Evolutionary conservation across 2,329 filamentous ascomycete genomes (phyloP).

Genomic region (Chrysoporthe cubensis): DNA sequence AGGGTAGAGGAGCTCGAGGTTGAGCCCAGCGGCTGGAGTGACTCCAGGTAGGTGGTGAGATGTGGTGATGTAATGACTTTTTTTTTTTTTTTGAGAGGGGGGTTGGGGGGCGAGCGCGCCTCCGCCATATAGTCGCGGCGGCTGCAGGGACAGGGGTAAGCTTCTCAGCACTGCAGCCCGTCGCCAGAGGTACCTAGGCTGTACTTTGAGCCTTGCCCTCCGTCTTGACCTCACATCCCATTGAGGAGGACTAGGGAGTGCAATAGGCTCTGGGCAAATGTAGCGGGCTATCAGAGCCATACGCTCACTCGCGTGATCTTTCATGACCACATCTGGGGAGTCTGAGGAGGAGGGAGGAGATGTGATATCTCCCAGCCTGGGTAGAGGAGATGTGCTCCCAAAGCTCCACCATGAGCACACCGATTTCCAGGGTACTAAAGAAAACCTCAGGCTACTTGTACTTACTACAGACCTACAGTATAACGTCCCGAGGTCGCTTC

Average conservation of each 20-base stretch:
- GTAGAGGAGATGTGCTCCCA: background rate
- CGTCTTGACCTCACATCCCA: background rate
- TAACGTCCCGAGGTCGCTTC: constrained; percentile 8
- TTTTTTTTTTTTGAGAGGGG: too few relatives aligned
- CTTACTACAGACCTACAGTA: background rate
- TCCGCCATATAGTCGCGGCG: background rate
- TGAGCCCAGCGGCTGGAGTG: background rate
- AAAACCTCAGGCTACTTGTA: background rate
- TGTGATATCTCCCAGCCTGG: background rate
- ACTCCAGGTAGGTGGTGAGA: constrained; percentile 11
- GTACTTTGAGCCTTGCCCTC: background rate
- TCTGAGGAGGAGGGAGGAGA: too few relatives aligned
- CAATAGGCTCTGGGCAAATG: background rate
- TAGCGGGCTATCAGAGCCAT: background rate
- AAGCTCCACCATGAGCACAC: background rate
- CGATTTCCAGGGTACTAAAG: background rate
- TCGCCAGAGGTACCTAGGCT: background rate
- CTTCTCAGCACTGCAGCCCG: background rate
- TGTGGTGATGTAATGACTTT: constrained; percentile 15
- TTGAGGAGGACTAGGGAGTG: background rate
- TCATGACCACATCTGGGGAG: too few relatives aligned
- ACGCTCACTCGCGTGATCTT: too few relatives aligned
- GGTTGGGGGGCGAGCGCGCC: too few relatives aligned
- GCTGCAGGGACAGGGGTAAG: constrained; percentile 1
- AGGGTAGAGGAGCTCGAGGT: background rate